These are phyloP conservation scores for Crucihimalaya himalaica DNA, from an alignment of 345 rosid species.

Conservation along the genomic window DNA sequence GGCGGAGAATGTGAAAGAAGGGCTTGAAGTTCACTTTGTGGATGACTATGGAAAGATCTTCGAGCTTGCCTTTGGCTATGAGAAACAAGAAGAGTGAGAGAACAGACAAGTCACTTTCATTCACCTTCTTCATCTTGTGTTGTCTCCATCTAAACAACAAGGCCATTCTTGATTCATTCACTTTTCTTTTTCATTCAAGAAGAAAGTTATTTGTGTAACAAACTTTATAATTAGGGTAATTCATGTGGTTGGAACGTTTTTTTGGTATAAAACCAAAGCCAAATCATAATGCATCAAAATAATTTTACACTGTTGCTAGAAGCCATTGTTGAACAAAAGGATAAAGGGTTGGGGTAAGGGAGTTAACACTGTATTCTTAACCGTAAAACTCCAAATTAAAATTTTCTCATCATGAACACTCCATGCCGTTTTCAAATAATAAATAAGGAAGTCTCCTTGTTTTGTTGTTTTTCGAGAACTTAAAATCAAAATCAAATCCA, in stretches of 20 bases:
- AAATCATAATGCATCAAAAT: slow-evolving; percentile 18
- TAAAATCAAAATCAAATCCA: too few relatives aligned
- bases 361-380: too few relatives aligned
- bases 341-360: too few relatives aligned
- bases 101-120: slow-evolving; percentile 22
- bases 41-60: slow-evolving; percentile 72
- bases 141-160: slow-evolving; percentile 10
- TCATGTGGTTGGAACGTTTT: slow-evolving; percentile 10
- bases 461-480: too few relatives aligned
- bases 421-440: too few relatives aligned
- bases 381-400: too few relatives aligned
- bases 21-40: slow-evolving; percentile 91
- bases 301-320: slow-evolving; percentile 41
- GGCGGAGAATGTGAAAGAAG: slow-evolving; percentile 80
- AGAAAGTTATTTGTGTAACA: slow-evolving; percentile 8
- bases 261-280: slow-evolving; percentile 22
- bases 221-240: not conserved
- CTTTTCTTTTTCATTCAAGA: not conserved
- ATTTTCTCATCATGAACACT: too few relatives aligned
- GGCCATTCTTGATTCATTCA: slow-evolving; percentile 32
- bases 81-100: slow-evolving; percentile 28
- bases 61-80: slow-evolving; percentile 59
- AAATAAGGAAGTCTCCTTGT: too few relatives aligned
- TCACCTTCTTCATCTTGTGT: slow-evolving; percentile 7
- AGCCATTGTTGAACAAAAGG: too few relatives aligned